phyloP scores from a whole-genome alignment of 495 filamentous ascomycete species.

The Xylaria sp. region DNA sequence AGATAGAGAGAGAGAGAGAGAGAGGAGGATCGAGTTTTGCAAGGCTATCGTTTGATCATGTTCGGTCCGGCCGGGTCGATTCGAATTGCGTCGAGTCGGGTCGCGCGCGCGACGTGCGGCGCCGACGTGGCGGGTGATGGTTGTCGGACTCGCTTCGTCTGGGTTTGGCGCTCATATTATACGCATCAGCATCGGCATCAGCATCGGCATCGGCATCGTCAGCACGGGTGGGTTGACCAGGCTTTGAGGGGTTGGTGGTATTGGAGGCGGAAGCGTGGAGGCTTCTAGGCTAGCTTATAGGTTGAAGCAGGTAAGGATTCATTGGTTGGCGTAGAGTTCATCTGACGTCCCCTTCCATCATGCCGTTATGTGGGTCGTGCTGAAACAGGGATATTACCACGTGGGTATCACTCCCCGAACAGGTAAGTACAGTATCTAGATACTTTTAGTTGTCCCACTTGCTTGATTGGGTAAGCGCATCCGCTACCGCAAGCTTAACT shows the following conservation, averaged over 20 bases:
- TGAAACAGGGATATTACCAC: neutral
- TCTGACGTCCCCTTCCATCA: neutral
- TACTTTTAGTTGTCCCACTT: neutral
- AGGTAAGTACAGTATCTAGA: neutral
- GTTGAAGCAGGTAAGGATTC: neutral
- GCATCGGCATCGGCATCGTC: neutral
- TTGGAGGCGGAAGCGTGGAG: neutral
- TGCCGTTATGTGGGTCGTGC: neutral
- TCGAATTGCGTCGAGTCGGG: no score
- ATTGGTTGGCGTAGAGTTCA: neutral
- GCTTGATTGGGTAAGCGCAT: neutral
- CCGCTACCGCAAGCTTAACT: neutral
- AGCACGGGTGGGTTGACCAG: neutral
- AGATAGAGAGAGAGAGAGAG: no score
- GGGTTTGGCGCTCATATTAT: neutral
- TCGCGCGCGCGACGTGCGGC: constrained; percentile 9
- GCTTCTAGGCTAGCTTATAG: neutral
- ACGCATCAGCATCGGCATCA: constrained; percentile 1
- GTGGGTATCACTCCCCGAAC: neutral
- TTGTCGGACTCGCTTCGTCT: neutral
- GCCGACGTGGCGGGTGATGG: neutral
- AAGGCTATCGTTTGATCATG: constrained; percentile 12
- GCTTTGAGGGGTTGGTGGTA: neutral
- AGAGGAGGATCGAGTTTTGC: neutral
- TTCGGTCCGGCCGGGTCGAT: neutral